These are phyloP conservation scores for Candida tunisiensis DNA, from an alignment of 1,139 yeast genomes.

Conservation along the genomic window DNA sequence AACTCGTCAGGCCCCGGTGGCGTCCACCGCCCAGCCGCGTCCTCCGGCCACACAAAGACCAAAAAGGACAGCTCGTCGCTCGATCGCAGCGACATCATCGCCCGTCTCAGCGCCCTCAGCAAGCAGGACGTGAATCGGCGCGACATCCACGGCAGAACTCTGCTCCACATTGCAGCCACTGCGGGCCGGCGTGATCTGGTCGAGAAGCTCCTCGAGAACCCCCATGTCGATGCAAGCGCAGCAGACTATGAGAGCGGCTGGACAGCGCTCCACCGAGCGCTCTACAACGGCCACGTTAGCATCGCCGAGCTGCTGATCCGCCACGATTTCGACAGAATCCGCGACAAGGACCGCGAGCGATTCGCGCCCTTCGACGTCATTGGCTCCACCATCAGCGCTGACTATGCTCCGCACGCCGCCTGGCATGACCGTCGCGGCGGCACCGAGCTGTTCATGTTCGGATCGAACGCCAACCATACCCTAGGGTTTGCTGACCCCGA, in stretches of 20 bases:
- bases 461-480: slow-evolving; percentile 48
- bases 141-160: slow-evolving; percentile 62
- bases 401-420: slow-evolving; percentile 7
- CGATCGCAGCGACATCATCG: slow-evolving; percentile 1
- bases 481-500: slow-evolving; percentile 57
- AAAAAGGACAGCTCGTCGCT: too few relatives aligned
- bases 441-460: slow-evolving; percentile 44
- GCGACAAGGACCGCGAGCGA: slow-evolving; percentile 41
- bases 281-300: slow-evolving; percentile 39
- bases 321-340: slow-evolving; percentile 28
- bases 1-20: too few relatives aligned
- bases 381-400: slow-evolving; percentile 4
- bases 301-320: slow-evolving; percentile 34
- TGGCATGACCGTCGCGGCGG: slow-evolving; percentile 25
- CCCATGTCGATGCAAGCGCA: slow-evolving; percentile 27
- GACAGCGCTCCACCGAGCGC: slow-evolving; percentile 62
- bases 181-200: slow-evolving; percentile 34
- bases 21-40: too few relatives aligned
- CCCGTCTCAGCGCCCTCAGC: slow-evolving; percentile 17
- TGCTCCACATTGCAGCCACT: slow-evolving; percentile 41
- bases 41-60: too few relatives aligned
- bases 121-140: slow-evolving; percentile 30
- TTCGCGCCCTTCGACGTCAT: slow-evolving; percentile 20
- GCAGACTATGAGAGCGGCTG: slow-evolving; percentile 69
- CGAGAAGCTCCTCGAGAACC: slow-evolving; percentile 29